Evolutionary conservation across 441 rosid genomes (phyloP).

Genomic region (Dalechampia spathulata): DNA sequence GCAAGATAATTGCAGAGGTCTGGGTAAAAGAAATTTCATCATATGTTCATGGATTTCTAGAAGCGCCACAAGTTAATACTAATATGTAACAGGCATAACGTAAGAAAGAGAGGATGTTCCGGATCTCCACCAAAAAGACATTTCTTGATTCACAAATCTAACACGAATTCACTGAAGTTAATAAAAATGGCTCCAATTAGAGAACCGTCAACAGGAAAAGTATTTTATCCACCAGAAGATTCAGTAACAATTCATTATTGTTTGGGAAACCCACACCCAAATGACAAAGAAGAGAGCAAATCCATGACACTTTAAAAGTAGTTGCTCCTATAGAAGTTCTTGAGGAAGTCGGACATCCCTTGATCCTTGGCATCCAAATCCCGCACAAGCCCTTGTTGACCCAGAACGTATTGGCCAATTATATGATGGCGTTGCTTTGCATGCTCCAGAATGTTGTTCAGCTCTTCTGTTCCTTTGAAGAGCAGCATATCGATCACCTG

Average conservation of each 20-base stretch:
- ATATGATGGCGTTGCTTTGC: constrained; percentile 98
- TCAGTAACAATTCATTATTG: constrained; percentile 18
- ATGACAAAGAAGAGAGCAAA: not conserved
- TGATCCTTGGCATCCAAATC: constrained; percentile 60
- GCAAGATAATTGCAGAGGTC: no score
- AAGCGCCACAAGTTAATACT: not conserved
- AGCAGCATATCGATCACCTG: constrained; percentile 95
- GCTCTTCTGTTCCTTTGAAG: constrained; percentile 92
- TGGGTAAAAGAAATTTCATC: no score
- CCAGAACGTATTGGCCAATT: constrained; percentile 80
- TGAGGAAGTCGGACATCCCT: constrained; percentile 71
- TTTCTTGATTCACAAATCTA: constrained; percentile 5
- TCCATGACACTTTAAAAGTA: constrained; percentile 42
- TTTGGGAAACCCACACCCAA: constrained; percentile 14
- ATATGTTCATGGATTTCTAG: no score
- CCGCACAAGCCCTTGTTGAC: constrained; percentile 62
- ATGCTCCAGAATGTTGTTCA: constrained; percentile 70
- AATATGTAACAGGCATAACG: no score
- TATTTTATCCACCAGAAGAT: constrained; percentile 12
- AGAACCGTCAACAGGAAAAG: constrained; percentile 6
- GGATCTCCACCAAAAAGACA: not conserved
- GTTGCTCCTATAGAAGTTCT: constrained; percentile 83
- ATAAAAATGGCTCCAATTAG: constrained; percentile 5
- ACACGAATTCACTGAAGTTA: not conserved
- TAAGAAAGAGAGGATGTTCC: not conserved